Base-by-base conservation (phyloP, 257 asterid genomes). In the Catharanthus roseus region DNA sequence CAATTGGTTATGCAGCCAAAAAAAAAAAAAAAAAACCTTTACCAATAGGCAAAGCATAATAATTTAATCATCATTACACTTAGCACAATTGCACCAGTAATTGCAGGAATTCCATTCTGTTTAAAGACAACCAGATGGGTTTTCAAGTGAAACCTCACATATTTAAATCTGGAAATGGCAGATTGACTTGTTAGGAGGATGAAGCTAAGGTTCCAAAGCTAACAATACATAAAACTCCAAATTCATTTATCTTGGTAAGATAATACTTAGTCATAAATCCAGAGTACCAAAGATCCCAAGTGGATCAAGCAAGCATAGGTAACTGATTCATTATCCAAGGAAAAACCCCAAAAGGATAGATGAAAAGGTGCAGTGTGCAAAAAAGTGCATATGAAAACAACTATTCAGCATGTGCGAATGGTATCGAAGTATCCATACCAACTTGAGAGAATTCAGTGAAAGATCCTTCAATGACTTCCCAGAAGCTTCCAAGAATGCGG, bases 401-500 rank as follows among this genome's bases (percentile, higher is more conserved):
- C 8, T 26, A 6, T 45, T 42, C 16, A 29, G n/a, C 15, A 45
- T 18, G 31, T 1, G 38, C 4, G 18, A 28, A 45, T 26, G 60
- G 50, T 23, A 29, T 41, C 28, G 51, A 50, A 34, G 34, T 75
- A 65, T 19, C 39, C 67, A 57, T 86, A 92, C 98, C 90, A 75
- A 79, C 28, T 84, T 67, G 73, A 89, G 73, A 72, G 77, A 67
- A 75, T 90, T 92, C 76, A 92, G 83, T 56, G 81, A 78, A 47
- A 92, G 97, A 71, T 90, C 92, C 65, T 77, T 75, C 88, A 92
- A 61, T 54, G 77, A 84, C 72, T 69, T 81, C 72, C 98, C 98
- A 51, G 95, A 85, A 80, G 80, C 77, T 90, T 92, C 98, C 68
- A 92, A 57, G 81, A 81, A 88, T 67, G 96, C 95, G 13, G 98